Evolutionary conservation across 306 rosid species (phyloP).

Genomic region (Rosa lucieae): DNA sequence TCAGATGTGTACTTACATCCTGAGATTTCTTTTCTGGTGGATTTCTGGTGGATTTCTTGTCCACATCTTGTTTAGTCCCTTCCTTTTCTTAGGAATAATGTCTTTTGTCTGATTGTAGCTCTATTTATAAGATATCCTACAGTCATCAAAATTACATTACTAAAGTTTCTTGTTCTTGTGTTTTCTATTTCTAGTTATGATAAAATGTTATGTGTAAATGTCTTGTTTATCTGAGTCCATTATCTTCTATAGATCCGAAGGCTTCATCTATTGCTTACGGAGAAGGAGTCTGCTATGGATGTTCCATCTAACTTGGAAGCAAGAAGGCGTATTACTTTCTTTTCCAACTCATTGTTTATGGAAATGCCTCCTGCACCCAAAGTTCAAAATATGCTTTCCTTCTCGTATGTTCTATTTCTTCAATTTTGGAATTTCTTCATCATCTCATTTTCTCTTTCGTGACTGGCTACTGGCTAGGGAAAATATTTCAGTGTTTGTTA

Average conservation of each 20-base stretch:
- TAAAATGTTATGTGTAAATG: not conserved
- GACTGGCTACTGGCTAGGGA: constrained; percentile 5
- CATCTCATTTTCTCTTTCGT: constrained; percentile 5
- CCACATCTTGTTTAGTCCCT: not conserved
- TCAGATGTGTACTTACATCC: not conserved
- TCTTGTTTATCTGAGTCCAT: constrained; percentile 22
- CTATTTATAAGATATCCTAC: not conserved
- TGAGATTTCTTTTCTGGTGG: not conserved
- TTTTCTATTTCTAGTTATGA: not conserved
- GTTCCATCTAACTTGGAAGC: constrained; percentile 98
- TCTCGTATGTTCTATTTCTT: constrained; percentile 67
- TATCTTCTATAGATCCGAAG: constrained; percentile 66
- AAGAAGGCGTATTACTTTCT: constrained; percentile 88
- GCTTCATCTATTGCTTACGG: constrained; percentile 86
- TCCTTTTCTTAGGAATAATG: not conserved
- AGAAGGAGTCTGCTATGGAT: constrained; percentile 97
- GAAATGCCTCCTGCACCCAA: constrained; percentile 95
- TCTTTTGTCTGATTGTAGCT: not conserved
- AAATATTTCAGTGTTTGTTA: constrained; percentile 1
- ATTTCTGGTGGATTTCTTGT: not conserved
- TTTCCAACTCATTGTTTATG: constrained; percentile 94
- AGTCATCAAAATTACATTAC: not conserved
- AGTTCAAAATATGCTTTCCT: constrained; percentile 92
- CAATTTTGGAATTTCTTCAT: constrained; percentile 8
- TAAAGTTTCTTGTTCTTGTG: not conserved